These are phyloP conservation scores for Debaryomyces castellii DNA, from an alignment of 805 yeast species.

Conservation along the genomic window DNA sequence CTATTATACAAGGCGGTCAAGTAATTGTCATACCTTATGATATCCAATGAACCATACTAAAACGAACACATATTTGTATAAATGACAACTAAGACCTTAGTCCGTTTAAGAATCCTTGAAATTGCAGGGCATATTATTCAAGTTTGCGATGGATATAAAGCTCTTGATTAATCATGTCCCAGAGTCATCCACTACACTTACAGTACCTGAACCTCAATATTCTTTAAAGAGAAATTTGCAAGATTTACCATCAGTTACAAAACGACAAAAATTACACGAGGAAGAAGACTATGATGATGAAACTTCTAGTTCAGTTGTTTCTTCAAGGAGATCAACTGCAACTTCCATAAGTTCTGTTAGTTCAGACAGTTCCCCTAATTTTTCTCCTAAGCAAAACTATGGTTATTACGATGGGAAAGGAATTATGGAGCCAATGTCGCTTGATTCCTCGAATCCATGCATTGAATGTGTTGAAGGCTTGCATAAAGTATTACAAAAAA, in stretches of 20 bases:
- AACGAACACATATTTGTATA: neutral
- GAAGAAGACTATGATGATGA: neutral
- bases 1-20: slow-evolving; percentile 3
- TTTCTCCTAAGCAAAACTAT: neutral
- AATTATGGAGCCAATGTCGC: neutral
- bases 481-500: slow-evolving; percentile 5
- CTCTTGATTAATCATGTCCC: slow-evolving; percentile 2
- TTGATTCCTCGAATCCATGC: neutral
- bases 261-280: slow-evolving; percentile 1
- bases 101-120: neutral
- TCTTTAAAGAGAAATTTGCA: neutral
- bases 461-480: slow-evolving; percentile 3
- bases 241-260: neutral
- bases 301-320: neutral
- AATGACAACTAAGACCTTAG: neutral
- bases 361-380: neutral
- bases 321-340: slow-evolving; percentile 7
- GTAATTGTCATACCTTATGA: slow-evolving; percentile 9
- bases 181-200: neutral
- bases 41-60: slow-evolving; percentile 6
- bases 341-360: slow-evolving; percentile 4
- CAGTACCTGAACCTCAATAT: neutral
- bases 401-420: neutral
- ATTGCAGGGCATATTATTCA: neutral
- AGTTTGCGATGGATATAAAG: slow-evolving; percentile 4